These are phyloP conservation scores for Nannochloris sp. DNA, from an alignment of 139 green algal genomes.

Conservation along the genomic window DNA sequence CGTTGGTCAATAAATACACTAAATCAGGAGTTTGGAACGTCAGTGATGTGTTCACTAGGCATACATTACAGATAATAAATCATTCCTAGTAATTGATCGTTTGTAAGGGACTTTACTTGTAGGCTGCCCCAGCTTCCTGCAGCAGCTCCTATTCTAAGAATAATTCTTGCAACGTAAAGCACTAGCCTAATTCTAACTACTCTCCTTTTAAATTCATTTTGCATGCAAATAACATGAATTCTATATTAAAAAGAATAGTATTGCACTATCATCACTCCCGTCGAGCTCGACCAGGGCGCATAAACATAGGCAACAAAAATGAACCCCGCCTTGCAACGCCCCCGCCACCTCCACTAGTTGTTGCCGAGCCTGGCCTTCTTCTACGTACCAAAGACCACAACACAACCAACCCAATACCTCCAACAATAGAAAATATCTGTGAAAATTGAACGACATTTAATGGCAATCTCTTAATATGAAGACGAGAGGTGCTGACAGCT, in stretches of 20 bases:
- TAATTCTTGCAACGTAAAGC: too few relatives aligned
- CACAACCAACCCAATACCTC: constrained; percentile 3
- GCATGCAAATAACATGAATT: background rate
- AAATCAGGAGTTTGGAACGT: too few relatives aligned
- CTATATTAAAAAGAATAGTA: background rate
- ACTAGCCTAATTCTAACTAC: background rate
- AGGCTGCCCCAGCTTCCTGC: too few relatives aligned
- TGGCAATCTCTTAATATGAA: background rate
- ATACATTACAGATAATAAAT: too few relatives aligned
- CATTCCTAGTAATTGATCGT: too few relatives aligned
- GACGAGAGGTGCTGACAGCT: background rate
- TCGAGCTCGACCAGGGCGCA: background rate
- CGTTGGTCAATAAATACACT: too few relatives aligned
- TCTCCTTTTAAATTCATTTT: background rate
- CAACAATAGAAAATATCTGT: constrained; percentile 16
- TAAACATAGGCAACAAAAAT: background rate
- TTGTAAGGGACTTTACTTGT: too few relatives aligned
- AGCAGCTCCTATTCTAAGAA: too few relatives aligned
- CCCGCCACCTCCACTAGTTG: background rate
- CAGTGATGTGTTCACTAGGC: too few relatives aligned
- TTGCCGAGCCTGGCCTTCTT: background rate
- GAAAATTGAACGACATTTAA: background rate
- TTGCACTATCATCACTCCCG: background rate
- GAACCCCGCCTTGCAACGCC: too few relatives aligned
- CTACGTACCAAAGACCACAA: constrained; percentile 6